These are phyloP conservation scores for Vitis vinifera DNA, from an alignment of 164 flowering plant species.

Conservation along the genomic window ASM3070453v1 NC_081814.1:3218501-3219000, in stretches of 20 bases:
- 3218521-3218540: too few species aligned
- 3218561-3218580: too few species aligned
- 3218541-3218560: too few species aligned
- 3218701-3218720: conserved; percentile 46
- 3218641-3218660: not conserved
- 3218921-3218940: conserved; percentile 54
- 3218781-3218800: conserved; percentile 43
- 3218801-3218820: conserved; percentile 77
- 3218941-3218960: conserved; percentile 50
- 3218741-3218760: conserved; percentile 85
- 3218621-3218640: too few species aligned
- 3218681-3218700: not conserved
- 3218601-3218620: too few species aligned
- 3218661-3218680: not conserved
- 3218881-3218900: conserved; percentile 94
- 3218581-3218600: too few species aligned
- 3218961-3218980: conserved; percentile 68
- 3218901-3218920: conserved; percentile 68
- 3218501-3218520: too few species aligned
- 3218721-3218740: conserved; percentile 66
- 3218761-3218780: conserved; percentile 69
- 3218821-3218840: conserved; percentile 65
- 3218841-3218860: conserved; percentile 61
- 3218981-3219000: conserved; percentile 35
- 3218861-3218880: conserved; percentile 75